Conservation (phyloP, 2,329 filamentous ascomycete species). For the Aspergillus sojae region DNA sequence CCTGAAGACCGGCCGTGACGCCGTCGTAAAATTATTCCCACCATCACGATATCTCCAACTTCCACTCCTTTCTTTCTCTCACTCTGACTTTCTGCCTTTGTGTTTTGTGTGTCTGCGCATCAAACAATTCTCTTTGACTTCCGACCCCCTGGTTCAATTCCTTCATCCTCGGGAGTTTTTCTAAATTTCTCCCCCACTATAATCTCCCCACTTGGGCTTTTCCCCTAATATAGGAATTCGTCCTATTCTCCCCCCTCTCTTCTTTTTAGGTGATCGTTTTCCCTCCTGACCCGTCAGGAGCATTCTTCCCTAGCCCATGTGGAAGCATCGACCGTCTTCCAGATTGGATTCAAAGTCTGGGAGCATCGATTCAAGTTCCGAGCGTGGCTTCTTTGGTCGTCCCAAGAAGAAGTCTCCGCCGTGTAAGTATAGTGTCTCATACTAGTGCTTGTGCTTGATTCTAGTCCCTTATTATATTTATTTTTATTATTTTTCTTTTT, state of each 20-base stretch:
- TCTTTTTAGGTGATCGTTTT: slow-evolving; percentile 13
- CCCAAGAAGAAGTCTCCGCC: slow-evolving; percentile 38
- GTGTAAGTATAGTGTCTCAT: slow-evolving; percentile 31
- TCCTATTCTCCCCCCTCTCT: slow-evolving; percentile 9
- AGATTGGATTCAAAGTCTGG: slow-evolving; percentile 43
- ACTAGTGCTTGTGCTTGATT: slow-evolving; percentile 17
- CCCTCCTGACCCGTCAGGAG: slow-evolving; percentile 20
- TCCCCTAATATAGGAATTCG: slow-evolving; percentile 18
- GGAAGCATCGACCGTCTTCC: slow-evolving; percentile 44
- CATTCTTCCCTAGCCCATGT: slow-evolving; percentile 35
- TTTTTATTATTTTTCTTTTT: slow-evolving; percentile 10
- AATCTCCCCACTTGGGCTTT: slow-evolving; percentile 12
- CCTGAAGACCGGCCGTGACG: slow-evolving; percentile 19
- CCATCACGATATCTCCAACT: slow-evolving; percentile 22
- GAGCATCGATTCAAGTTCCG: slow-evolving; percentile 35
- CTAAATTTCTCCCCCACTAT: slow-evolving; percentile 5
- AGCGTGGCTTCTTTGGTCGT: slow-evolving; percentile 40
- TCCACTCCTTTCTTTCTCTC: slow-evolving; percentile 11
- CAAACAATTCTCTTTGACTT: slow-evolving; percentile 6
- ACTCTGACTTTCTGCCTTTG: slow-evolving; percentile 7
- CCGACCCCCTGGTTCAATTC: slow-evolving; percentile 2
- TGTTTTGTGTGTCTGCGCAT: slow-evolving; percentile 9
- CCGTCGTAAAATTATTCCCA: slow-evolving; percentile 24
- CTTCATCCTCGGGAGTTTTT: slow-evolving; percentile 13
- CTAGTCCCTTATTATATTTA: slow-evolving; percentile 15